These are phyloP conservation scores for Mycosphaerelloides madeirae DNA, from an alignment of 2,329 filamentous ascomycete species.

Conservation along the genomic window DNA sequence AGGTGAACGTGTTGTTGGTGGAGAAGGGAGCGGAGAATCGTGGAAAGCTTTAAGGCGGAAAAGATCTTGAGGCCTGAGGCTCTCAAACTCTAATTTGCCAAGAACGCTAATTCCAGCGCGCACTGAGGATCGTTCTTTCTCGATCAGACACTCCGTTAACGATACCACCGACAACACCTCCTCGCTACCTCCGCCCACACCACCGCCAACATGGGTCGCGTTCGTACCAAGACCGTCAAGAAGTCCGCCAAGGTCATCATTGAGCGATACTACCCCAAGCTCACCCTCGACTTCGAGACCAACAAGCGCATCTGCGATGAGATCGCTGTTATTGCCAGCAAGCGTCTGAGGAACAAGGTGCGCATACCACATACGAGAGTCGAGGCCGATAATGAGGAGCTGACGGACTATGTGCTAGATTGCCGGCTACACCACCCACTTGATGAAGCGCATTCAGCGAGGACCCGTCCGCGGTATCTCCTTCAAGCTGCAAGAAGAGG, in stretches of 20 bases:
- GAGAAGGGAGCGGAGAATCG: too few species aligned
- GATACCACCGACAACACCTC: slow-evolving; percentile 8
- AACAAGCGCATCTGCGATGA: slow-evolving; percentile 99
- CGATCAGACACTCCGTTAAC: too few species aligned
- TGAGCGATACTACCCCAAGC: slow-evolving; percentile 89
- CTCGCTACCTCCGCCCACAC: slow-evolving; percentile 10
- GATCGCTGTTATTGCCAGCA: slow-evolving; percentile 97
- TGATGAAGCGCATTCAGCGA: slow-evolving; percentile 99
- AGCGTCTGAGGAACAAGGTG: slow-evolving; percentile 99
- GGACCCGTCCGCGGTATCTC: slow-evolving; percentile 99
- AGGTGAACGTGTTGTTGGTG: too few species aligned
- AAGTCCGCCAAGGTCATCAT: slow-evolving; percentile 99
- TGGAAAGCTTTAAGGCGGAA: too few species aligned
- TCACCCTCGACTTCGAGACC: slow-evolving; percentile 99
- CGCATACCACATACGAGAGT: slow-evolving; percentile 12
- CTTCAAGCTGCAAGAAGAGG: slow-evolving; percentile 99
- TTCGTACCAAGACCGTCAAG: slow-evolving; percentile 64
- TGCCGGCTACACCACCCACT: slow-evolving; percentile 94
- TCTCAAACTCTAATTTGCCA: not conserved
- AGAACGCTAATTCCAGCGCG: not conserved
- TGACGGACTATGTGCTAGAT: slow-evolving; percentile 52
- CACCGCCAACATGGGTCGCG: slow-evolving; percentile 46
- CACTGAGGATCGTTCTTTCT: too few species aligned
- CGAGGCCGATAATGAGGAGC: not conserved
- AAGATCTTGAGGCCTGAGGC: not conserved